Evolutionary conservation across 768 basidiomycete species (phyloP), one percentile per base, ranked within the genome.

Genomic region (Boletus sp.): DNA sequence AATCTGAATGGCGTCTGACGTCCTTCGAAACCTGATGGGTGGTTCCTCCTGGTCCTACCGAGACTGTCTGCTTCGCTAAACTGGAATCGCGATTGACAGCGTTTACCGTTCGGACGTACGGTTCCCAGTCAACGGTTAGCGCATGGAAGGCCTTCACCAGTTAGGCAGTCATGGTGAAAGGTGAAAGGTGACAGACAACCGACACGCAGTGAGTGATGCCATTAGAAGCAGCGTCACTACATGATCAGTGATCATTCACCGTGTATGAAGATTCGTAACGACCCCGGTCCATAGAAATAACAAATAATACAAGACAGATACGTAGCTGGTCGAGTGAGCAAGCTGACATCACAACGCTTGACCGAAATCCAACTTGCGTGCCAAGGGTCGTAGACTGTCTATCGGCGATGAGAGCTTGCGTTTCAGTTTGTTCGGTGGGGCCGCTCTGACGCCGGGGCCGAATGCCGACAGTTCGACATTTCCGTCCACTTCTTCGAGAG

Each of bases 401-500:
- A 61, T 58, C 0, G 83, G 79, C 10, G 85, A 85, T 30, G 82
- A 75, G 39, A 86, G 76, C 66, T 90, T 93, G 49, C 90, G 82
- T 69, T 92, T 93, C 29, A 87, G 75, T 54, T 78, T 80, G 59
- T 81, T 84, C 4, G 74, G 78, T 67, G 71, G 78, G 64, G 61
- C 71, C 4, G 80, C 82, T 64, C 80, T 86, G 33, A 77, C 79
- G 10, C 76, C 81, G 5, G 81, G 80, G 2, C 81, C 84, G 1
- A 79, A 68, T 0, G 75, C 67, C 29, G 75, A 73, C 47, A 77
- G 73, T 11, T 86, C 82, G 18, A 85, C 83, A 55, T 90, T 91
- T 49, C 84, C 88, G 54, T 93, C 88, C 11, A 90, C 78, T 63
- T 93, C 90, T 64, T 90, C 90, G 4, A 88, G 80, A 5, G 90